Base-by-base conservation (phyloP, 768 basidiomycete species). In the Podaxis sp. region DNA sequence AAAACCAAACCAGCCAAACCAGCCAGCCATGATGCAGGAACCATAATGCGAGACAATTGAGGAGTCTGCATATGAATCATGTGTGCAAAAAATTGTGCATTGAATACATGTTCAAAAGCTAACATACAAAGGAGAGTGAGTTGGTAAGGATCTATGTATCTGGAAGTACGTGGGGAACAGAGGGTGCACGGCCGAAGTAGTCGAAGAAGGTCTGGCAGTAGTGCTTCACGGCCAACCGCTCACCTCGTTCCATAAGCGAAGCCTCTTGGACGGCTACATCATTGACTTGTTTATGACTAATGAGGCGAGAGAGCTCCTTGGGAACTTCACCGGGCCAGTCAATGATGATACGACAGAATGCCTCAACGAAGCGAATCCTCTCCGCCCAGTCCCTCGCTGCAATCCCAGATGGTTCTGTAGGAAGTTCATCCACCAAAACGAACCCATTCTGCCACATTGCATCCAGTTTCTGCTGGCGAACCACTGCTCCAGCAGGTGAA, bases 281-380 rank as follows among this genome's bases (percentile, higher is more conserved):
- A 17, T 43, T 17, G 15, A 3, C 41, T 13, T 17, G 13, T 1
- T 17, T 13, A 43, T 43, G 3, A 11, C 24, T 11, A 49, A 19
- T 25, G 2, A 49, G 22, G 22, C 9, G n/a, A 8, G 12, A 49
- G 22, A 49, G 47, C 12, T 49, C 19, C 6, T 49, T 3, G 11
- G 47, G 19, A 6, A 12, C 22, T 49, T 49, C 4, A 19, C 43
- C 43, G 1, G 47, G 47, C 47, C 47, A 49, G 12, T 49, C 47
- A 4, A 49, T 49, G 24, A 49, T 24, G 19, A 49, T 49, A 8
- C 6, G 47, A 3, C 57, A 57, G 13, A 67, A 64, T 2, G 61
- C 46, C 12, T 62, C 64, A 41, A 64, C 7, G 46, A 56, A 67
- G 17, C 12, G 9, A 13, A 13, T 4, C 5, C 64, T 54, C 15